Conservation (phyloP, 2,329 filamentous ascomycete genomes). For the Colletotrichum sp. region DNA sequence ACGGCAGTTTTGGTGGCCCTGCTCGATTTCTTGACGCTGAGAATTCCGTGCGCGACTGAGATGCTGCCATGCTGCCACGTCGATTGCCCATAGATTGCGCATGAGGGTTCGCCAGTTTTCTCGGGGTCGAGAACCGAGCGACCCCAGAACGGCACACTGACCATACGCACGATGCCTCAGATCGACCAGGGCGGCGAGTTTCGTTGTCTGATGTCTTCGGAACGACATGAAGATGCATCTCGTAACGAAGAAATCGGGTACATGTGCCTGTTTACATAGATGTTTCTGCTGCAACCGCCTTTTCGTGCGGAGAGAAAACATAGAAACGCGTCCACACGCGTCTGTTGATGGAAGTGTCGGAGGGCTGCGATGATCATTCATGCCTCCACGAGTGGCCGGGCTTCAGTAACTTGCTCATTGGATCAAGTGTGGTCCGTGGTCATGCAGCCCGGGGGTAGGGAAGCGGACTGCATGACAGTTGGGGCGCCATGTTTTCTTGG, state of each 20-base stretch:
- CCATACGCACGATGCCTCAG: not conserved
- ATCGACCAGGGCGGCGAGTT: too few relatives aligned
- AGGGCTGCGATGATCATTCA: conserved; percentile 6
- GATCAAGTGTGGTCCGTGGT: not conserved
- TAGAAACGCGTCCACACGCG: not conserved
- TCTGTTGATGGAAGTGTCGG: not conserved
- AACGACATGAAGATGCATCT: not conserved
- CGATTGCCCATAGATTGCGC: not conserved
- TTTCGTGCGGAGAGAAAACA: not conserved
- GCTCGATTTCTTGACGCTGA: not conserved
- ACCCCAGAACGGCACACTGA: not conserved
- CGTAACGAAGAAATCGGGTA: not conserved
- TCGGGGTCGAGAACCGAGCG: not conserved
- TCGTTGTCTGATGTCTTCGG: not conserved
- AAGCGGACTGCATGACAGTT: not conserved
- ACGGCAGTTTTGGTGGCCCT: conserved; percentile 9
- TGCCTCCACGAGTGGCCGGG: not conserved
- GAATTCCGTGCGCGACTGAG: not conserved
- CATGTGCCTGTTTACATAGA: not conserved
- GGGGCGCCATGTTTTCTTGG: not conserved
- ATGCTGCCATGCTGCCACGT: not conserved
- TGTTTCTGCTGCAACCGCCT: not conserved
- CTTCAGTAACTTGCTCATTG: not conserved
- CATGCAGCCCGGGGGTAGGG: not conserved
- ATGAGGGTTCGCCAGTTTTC: not conserved